Evolutionary conservation across 1,284 basidiomycete species (phyloP), one percentile per base, ranked within the genome.

Genomic region (Ganoderma multipileum): DNA sequence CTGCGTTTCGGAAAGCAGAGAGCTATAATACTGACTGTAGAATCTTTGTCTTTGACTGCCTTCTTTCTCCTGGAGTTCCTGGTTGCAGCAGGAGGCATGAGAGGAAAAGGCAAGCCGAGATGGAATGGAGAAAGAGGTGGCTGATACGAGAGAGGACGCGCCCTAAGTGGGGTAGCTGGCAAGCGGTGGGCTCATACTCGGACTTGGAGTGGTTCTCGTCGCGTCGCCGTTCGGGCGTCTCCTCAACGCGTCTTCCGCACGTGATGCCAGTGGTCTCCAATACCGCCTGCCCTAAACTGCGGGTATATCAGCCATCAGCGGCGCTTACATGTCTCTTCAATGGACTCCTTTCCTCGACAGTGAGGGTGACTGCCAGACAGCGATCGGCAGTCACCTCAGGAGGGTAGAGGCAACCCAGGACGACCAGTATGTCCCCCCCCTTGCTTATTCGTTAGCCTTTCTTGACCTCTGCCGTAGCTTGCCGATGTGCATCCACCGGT

Each of bases 211-310:
- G n/a, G n/a, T n/a, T n/a, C n/a, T n/a, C 12, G 33, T 63, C 67
- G 61, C 65, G 68, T 68, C n/a, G n/a, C n/a, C n/a, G n/a, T n/a
- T 41, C 66, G 62, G 50, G 66, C 64, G 69, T 67, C 66, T 55
- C 30, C 26, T 23, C 41, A 65, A 41, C 63, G 63, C 52, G 63
- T 64, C 38, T 41, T 16, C 16, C 23, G 36, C 63, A 72, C 68
- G 67, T 70, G 69, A 67, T 47, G 36, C 52, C n/a, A n/a, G 12
- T 18, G 14, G 2, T 4, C 8, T 9, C 8, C 47, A 12, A n/a
- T n/a, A n/a, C n/a, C n/a, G 18, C 71, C 69, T 63, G 71, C 71
- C 71, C 71, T 72, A 26, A 72, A 68, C 47, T 23, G 20, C 28
- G 6, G 36, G 44, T 47, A 28, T 67, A 67, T 67, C 36, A 64